These are phyloP conservation scores for Paxillus rubicundulus DNA, from an alignment of 768 basidiomycete genomes.

Conservation along the genomic window DNA sequence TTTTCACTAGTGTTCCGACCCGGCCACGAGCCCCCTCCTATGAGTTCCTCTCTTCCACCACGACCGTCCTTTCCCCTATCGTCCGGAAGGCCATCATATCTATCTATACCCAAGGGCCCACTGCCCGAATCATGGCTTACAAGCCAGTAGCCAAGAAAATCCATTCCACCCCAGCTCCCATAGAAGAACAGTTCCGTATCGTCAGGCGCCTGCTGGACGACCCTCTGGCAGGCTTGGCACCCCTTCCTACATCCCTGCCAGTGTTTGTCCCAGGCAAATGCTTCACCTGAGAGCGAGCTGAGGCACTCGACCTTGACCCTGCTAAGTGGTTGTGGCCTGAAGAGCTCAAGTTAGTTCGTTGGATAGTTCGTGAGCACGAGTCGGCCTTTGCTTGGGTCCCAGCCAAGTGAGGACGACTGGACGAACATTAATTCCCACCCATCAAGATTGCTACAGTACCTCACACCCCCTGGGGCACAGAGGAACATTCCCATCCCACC, in stretches of 20 bases:
- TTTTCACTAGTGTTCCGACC: too few relatives aligned
- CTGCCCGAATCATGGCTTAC: too few relatives aligned
- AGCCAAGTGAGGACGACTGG: constrained; percentile 31
- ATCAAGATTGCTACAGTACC: constrained; percentile 31
- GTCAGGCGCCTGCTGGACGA: too few relatives aligned
- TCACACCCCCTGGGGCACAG: constrained; percentile 35
- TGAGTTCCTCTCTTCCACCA: too few relatives aligned
- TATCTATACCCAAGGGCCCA: too few relatives aligned
- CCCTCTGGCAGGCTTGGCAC: too few relatives aligned
- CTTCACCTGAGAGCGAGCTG: neutral
- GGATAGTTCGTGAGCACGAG: constrained; percentile 14
- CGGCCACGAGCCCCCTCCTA: too few relatives aligned
- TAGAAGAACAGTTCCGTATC: too few relatives aligned
- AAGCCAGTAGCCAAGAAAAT: too few relatives aligned
- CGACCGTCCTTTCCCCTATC: too few relatives aligned
- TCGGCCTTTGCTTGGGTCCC: constrained; percentile 40
- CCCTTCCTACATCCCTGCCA: neutral
- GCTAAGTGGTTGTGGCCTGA: neutral
- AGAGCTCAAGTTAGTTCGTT: neutral
- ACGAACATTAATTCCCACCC: constrained; percentile 30
- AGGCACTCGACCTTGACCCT: neutral
- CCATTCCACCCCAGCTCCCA: too few relatives aligned
- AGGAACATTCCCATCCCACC: constrained; percentile 31
- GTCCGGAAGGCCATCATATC: too few relatives aligned
- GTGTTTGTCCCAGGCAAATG: neutral